Base-by-base conservation (phyloP, 75 land plant species). In the Larix kaempferi region DNA sequence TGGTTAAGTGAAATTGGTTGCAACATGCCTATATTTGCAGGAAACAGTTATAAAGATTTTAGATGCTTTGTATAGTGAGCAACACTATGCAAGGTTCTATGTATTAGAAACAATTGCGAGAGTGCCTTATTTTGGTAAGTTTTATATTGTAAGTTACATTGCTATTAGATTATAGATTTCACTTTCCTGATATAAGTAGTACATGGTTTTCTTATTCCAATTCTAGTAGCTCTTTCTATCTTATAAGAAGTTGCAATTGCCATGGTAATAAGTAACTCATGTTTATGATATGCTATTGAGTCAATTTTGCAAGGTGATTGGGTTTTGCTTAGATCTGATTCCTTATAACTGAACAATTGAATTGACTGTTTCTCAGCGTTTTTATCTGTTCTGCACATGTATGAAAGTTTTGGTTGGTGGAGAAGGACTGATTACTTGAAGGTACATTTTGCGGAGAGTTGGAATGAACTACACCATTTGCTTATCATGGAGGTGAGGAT, bases 341-440 rank as follows among this genome's bases (percentile, higher is more conserved):
- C 58, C 35, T 52, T 66, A 11, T 27, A 19, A 59, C 19, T 37
- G 14, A 59, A 22, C n/a, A 37, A 2, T 76, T 27, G 56, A 57
- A 57, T 82, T 16, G 26, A 39, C 61, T 69, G 41, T 66, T 56
- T 78, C 12, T 82, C 90, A 95, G 98, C 99, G 0, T 98, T 98
- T 81, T 88, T 98, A 75, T 98, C 99, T 65, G 96, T 98, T 23
- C 81, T 98, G 65, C 99, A 98, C 78, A 78, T 98, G 94, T 98
- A 98, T 77, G 99, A 98, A 84, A 95, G 91, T 80, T 98, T 92
- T 84, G 99, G 99, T 16, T 95, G 99, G 99, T 98, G 99, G 98
- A 86, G 99, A 80, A 87, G 94, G 57, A 89, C 94, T 23, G 99
- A 98, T 84, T 98, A 98, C 82, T 64, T 98, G 66, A 95, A 98